Conservation (phyloP, 331 rosid species). For the Acacia pycnantha region DNA sequence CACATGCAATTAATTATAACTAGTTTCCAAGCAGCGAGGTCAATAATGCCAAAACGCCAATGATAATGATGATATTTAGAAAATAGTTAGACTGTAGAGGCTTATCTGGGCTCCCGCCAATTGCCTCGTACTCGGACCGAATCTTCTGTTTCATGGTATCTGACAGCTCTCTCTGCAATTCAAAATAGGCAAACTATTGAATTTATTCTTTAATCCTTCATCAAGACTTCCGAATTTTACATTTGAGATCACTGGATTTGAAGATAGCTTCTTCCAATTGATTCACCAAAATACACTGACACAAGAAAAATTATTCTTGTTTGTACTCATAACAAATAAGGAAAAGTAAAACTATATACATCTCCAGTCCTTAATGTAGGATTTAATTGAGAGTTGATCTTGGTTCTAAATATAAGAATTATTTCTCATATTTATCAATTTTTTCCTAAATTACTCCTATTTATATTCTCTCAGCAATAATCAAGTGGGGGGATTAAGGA, state of each 20-base stretch:
- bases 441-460: no score
- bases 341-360: slow-evolving; percentile 38
- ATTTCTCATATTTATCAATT: no score
- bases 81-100: slow-evolving; percentile 83
- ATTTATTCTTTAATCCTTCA: slow-evolving; percentile 78
- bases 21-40: slow-evolving; percentile 78
- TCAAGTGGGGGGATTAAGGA: no score
- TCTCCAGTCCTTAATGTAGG: no score
- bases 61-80: slow-evolving; percentile 73
- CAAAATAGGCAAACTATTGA: slow-evolving; percentile 75
- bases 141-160: slow-evolving; percentile 89
- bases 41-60: slow-evolving; percentile 83
- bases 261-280: slow-evolving; percentile 75
- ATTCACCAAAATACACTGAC: slow-evolving; percentile 58
- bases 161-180: slow-evolving; percentile 94
- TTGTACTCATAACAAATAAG: slow-evolving; percentile 73
- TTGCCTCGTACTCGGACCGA: slow-evolving; percentile 79
- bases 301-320: slow-evolving; percentile 57
- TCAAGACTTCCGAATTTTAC: slow-evolving; percentile 61
- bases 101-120: slow-evolving; percentile 98
- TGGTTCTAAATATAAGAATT: no score
- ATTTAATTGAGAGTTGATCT: no score
- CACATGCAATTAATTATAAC: slow-evolving; percentile 6
- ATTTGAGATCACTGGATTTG: slow-evolving; percentile 63
- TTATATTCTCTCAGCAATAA: no score